Percentiles rank a stretch among this genome's conserved stretches.
phyloP scores from a whole-genome alignment of 768 basidiomycete species.

The Pilatotrama ljubarskyi region DNA sequence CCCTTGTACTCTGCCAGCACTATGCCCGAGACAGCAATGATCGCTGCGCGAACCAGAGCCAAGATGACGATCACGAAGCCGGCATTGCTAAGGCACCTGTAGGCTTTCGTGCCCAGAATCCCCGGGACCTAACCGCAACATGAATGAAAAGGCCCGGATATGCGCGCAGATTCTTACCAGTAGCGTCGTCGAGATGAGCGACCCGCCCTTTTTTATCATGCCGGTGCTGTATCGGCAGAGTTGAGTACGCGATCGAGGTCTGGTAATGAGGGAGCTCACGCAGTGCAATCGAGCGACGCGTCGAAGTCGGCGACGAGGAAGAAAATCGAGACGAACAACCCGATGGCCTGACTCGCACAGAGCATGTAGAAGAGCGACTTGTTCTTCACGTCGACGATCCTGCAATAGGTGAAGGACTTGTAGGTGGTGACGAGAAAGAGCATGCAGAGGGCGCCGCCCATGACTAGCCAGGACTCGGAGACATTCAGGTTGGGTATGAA shows the following conservation, averaged over 20 bases:
- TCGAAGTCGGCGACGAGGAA: slow-evolving; percentile 50
- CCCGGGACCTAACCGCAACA: slow-evolving; percentile 50
- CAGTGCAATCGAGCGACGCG: slow-evolving; percentile 42
- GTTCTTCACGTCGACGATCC: slow-evolving; percentile 55
- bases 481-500: slow-evolving; percentile 44
- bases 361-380: slow-evolving; percentile 60
- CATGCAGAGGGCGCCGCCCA: slow-evolving; percentile 49
- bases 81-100: slow-evolving; percentile 63
- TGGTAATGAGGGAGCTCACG: too few species aligned
- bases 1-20: slow-evolving; percentile 43
- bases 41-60: slow-evolving; percentile 43
- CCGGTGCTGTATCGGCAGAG: slow-evolving; percentile 21
- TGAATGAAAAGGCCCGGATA: neutral
- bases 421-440: slow-evolving; percentile 56
- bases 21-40: slow-evolving; percentile 42
- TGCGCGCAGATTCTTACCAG: slow-evolving; percentile 19
- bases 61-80: slow-evolving; percentile 50
- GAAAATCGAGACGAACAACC: slow-evolving; percentile 44
- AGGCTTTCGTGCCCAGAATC: slow-evolving; percentile 65
- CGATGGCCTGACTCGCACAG: slow-evolving; percentile 54
- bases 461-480: slow-evolving; percentile 45
- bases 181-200: slow-evolving; percentile 23
- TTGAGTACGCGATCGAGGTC: too few species aligned
- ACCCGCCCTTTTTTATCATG: slow-evolving; percentile 17
- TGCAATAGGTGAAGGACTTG: slow-evolving; percentile 51